phyloP scores from a whole-genome alignment of 768 basidiomycete genomes.

The Leccinum truebloodii region DNA sequence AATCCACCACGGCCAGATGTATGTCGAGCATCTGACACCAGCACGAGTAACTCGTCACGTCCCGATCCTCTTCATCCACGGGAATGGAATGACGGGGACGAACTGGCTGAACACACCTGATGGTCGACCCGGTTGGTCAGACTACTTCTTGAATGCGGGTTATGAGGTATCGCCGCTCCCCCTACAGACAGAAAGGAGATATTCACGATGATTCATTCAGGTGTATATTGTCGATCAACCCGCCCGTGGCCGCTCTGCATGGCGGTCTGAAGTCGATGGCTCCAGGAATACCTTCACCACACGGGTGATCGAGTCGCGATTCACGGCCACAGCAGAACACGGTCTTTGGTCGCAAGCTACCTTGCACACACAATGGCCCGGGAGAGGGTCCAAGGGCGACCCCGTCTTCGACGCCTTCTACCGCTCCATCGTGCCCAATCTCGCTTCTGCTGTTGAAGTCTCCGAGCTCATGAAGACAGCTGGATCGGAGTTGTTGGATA shows the following conservation, averaged over 20 bases:
- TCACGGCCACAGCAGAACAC: slow-evolving; percentile 43
- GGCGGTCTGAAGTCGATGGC: slow-evolving; percentile 43
- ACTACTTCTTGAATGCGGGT: slow-evolving; percentile 50
- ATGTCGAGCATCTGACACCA: slow-evolving; percentile 52
- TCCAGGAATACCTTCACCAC: slow-evolving; percentile 32
- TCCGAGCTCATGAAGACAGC: slow-evolving; percentile 43
- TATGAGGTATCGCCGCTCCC: slow-evolving; percentile 42
- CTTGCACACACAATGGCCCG: slow-evolving; percentile 54
- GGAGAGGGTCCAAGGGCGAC: slow-evolving; percentile 49
- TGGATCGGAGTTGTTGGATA: slow-evolving; percentile 45
- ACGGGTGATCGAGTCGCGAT: slow-evolving; percentile 38
- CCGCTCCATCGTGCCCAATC: slow-evolving; percentile 42
- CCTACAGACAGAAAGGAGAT: background rate
- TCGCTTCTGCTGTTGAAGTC: slow-evolving; percentile 37
- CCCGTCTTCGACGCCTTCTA: slow-evolving; percentile 47
- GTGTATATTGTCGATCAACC: slow-evolving; percentile 50
- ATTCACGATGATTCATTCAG: slow-evolving; percentile 19
- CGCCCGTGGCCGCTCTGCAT: slow-evolving; percentile 46
- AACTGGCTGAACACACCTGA: slow-evolving; percentile 56
- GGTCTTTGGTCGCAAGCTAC: slow-evolving; percentile 47
- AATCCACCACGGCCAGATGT: slow-evolving; percentile 48
- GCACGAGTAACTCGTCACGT: slow-evolving; percentile 36
- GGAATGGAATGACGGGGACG: slow-evolving; percentile 53
- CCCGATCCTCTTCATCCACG: slow-evolving; percentile 51
- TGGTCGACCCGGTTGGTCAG: slow-evolving; percentile 56